phyloP scores from a whole-genome alignment of 2,329 filamentous ascomycete species.

The Fusarium algeriense region DNA sequence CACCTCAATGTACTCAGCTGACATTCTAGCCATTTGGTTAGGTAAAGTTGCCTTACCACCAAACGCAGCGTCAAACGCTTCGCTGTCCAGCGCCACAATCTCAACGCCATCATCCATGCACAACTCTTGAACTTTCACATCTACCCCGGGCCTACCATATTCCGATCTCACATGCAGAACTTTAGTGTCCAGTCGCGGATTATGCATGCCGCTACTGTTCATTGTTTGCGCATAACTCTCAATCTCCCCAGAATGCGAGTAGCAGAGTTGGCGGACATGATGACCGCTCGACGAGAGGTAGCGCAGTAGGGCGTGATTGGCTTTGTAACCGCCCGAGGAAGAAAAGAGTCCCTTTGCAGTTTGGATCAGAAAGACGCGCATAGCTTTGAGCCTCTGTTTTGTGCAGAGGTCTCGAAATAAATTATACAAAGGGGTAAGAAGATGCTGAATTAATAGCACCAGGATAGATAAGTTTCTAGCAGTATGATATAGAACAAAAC shows the following conservation, averaged over 20 bases:
- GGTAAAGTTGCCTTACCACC: not conserved
- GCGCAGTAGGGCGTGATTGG: not conserved
- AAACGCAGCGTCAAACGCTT: not conserved
- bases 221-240: not conserved
- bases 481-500: not conserved
- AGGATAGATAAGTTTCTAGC: not conserved
- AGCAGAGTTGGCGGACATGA: conserved; percentile 1
- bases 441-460: not conserved
- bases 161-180: accelerated
- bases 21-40: not conserved
- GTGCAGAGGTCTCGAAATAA: not conserved
- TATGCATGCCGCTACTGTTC: accelerated
- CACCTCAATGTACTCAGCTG: not conserved
- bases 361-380: not conserved
- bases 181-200: accelerated
- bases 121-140: not conserved
- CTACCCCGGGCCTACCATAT: not conserved
- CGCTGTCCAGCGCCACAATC: not conserved
- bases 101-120: not conserved
- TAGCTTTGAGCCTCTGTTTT: not conserved
- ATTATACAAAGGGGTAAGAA: not conserved
- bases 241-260: not conserved
- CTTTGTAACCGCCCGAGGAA: not conserved
- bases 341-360: conserved; percentile 1
- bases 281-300: not conserved